Conservation (phyloP, 73 alveolate genomes). For the Tetrahymena thermophila region DNA sequence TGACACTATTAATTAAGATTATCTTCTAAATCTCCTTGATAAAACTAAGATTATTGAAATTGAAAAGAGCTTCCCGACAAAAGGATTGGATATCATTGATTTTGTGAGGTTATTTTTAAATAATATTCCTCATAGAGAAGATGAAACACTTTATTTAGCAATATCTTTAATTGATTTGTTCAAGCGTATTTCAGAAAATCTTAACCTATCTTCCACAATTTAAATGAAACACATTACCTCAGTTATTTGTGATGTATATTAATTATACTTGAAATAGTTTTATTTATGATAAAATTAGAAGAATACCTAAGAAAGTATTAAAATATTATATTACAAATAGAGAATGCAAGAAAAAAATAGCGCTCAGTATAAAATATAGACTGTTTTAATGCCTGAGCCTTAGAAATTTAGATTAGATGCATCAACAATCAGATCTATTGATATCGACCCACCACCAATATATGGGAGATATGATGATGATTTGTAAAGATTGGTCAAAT, state of each 20-base stretch:
- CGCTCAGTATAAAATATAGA: constrained; percentile 3
- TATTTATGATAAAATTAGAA: too few relatives aligned
- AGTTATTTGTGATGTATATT: constrained; percentile 20
- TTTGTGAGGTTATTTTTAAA: neutral
- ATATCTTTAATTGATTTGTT: constrained; percentile 32
- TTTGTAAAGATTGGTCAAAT: constrained; percentile 8
- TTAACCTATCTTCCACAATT: constrained; percentile 8
- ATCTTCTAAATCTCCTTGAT: neutral
- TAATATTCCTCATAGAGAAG: constrained; percentile 20
- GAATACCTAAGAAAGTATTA: neutral
- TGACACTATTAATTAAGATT: neutral
- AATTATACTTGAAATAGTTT: too few relatives aligned
- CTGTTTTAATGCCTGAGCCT: constrained; percentile 29
- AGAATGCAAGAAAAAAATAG: constrained; percentile 6
- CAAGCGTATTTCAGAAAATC: constrained; percentile 20
- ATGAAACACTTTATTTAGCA: constrained; percentile 28
- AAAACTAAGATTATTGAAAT: neutral
- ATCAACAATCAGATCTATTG: constrained; percentile 23
- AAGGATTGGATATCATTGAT: neutral
- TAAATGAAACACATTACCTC: constrained; percentile 29
- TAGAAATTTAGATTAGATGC: constrained; percentile 23
- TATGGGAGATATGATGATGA: constrained; percentile 36
- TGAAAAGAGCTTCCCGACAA: neutral
- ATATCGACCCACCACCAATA: constrained; percentile 35
- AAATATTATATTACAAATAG: neutral